Base-by-base conservation (phyloP, 768 basidiomycete species). In the Chalciporus pseudorubinellus region DNA sequence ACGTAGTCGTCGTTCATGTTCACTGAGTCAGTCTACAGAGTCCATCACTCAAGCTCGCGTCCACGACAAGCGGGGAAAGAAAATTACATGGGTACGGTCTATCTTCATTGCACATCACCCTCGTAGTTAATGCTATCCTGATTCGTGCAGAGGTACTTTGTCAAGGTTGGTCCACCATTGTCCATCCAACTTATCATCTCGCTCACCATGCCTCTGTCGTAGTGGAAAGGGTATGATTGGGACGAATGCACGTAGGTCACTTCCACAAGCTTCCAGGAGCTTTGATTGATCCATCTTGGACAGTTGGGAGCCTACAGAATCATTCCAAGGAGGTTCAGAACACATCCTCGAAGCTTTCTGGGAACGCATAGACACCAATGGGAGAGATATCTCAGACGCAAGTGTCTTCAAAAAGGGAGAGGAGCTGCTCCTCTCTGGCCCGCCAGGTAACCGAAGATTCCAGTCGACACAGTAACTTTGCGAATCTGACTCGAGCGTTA, bases 271-370 rank as follows among this genome's bases (percentile, higher is more conserved):
- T 24, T 21, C 13, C 21, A 21, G 31, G 19, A 16, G 13, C 47
- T 22, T 46, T 56, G 8, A 52, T 39, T 19, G 46, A 59, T 50
- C 19, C n/a, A n/a, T 43, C 34, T 40, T 50, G 29, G 18, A 39
- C 47, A 88, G 86, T 10, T 88, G 85, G 85, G 87, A 89, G 57
- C 85, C 87, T 9, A 63, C 70, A 8, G 72, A 78, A 46, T 84
- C 83, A 9, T 87, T 89, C 53, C 64, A 62, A 14, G 77, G 66
- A 7, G 76, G 72, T 10, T 84, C 85, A 0, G 79, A 83, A 56
- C 73, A 82, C 44, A 72, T 87, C 14, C 33, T 77, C 9, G 59
- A 67, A 14, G 24, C 53, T 2, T 76, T 76, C 44, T 76, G 74
- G 74, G 53, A 59, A 16, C 66, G 69, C n/a, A 52, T 71, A 29